These are phyloP conservation scores for Leishmania aethiopica DNA, from an alignment of 208 protist species.

Conservation along the genomic window DNA sequence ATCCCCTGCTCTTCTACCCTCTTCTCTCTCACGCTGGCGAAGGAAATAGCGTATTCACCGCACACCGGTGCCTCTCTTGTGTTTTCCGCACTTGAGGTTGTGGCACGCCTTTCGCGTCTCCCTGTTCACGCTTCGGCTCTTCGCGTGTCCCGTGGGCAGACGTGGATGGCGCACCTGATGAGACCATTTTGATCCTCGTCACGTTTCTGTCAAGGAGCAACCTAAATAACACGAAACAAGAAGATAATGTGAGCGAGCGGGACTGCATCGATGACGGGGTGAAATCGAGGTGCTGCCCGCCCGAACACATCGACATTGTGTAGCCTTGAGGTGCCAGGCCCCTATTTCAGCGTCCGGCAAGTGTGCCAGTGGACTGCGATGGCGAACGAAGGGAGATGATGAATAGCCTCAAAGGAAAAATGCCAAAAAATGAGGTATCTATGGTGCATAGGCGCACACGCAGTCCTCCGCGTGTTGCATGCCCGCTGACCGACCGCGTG, in stretches of 20 bases:
- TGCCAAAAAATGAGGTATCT: not conserved
- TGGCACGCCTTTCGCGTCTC: not conserved
- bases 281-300: not conserved
- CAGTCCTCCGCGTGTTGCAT: not conserved
- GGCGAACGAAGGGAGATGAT: not conserved
- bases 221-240: not conserved
- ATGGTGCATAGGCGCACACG: not conserved
- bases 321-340: not conserved
- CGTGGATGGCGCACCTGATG: not conserved
- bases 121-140: not conserved
- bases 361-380: not conserved
- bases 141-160: not conserved
- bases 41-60: not conserved
- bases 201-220: not conserved
- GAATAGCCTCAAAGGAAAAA: not conserved
- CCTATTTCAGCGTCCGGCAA: not conserved
- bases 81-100: not conserved
- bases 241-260: not conserved
- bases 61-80: not conserved
- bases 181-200: not conserved
- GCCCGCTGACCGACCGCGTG: not conserved
- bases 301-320: not conserved
- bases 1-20: not conserved
- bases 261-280: not conserved
- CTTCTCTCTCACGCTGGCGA: not conserved